These are phyloP conservation scores for Eragrostis nindensis DNA, from an alignment of 176 grass and related monocot genomes.

Conservation along the genomic window DNA sequence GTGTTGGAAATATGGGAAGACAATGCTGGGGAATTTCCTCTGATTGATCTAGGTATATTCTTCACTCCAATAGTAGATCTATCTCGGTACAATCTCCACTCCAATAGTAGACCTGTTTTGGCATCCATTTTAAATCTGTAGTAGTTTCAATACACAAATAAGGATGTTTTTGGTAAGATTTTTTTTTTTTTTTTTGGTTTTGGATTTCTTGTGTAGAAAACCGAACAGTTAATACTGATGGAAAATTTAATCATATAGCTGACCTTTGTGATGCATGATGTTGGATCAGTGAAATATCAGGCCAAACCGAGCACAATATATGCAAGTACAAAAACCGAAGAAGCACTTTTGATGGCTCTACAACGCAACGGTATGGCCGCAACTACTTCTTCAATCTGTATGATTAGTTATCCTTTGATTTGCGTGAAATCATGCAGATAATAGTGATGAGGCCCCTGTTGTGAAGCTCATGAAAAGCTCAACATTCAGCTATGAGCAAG, in stretches of 20 bases:
- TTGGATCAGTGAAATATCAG: conserved; percentile 84
- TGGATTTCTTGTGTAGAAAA: neutral
- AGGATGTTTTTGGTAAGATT: conserved; percentile 22
- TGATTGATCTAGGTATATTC: conserved; percentile 92
- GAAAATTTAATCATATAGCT: conserved; percentile 40
- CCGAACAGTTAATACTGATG: neutral
- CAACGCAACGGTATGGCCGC: conserved; percentile 72
- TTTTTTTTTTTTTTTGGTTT: neutral
- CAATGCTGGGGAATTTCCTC: conserved; percentile 68
- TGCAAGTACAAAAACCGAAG: conserved; percentile 92
- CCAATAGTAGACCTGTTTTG: neutral
- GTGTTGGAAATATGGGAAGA: conserved; percentile 96
- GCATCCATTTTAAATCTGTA: conserved; percentile 12
- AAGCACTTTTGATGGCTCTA: conserved; percentile 79
- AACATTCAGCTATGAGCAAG: conserved; percentile 95
- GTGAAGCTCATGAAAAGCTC: conserved; percentile 96
- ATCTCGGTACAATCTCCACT: conserved; percentile 75
- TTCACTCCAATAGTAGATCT: conserved; percentile 22
- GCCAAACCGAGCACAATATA: conserved; percentile 86
- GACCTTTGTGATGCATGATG: conserved; percentile 31
- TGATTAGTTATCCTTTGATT: conserved; percentile 26
- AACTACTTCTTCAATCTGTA: conserved; percentile 29
- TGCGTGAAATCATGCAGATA: conserved; percentile 52
- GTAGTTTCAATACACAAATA: conserved; percentile 19
- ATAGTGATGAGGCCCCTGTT: conserved; percentile 51